phyloP scores from a whole-genome alignment of 1,284 basidiomycete species.

The Sphaerobolus stellatus region DNA sequence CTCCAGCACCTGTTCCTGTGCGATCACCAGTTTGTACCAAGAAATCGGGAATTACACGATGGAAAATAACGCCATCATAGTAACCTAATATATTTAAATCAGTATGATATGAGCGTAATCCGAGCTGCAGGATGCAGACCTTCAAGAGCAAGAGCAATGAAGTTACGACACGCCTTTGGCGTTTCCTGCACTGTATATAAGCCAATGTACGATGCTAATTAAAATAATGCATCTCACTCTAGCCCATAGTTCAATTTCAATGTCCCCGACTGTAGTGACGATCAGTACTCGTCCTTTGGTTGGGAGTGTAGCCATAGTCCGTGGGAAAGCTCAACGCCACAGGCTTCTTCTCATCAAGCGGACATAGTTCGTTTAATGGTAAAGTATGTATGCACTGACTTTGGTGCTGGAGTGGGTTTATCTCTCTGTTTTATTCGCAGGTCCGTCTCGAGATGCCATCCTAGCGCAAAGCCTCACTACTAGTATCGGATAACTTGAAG shows the following conservation, averaged over 20 bases:
- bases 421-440: no score
- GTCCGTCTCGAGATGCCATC: no score
- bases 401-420: no score
- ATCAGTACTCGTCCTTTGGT: constrained; percentile 86
- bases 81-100: constrained; percentile 60
- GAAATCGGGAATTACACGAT: constrained; percentile 86
- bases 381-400: no score
- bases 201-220: constrained; percentile 1
- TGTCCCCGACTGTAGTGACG: constrained; percentile 87
- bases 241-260: constrained; percentile 94
- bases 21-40: constrained; percentile 95
- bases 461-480: no score
- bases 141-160: constrained; percentile 87
- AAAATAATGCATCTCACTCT: constrained; percentile 49
- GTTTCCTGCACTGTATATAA: constrained; percentile 60
- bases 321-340: no score
- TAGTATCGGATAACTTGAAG: no score
- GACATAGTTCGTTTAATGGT: no score
- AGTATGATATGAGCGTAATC: not conserved
- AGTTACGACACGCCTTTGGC: constrained; percentile 92
- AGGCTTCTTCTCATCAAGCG: no score
- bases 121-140: constrained; percentile 46
- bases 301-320: constrained; percentile 63
- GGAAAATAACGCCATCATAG: constrained; percentile 94
- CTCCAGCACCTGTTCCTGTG: constrained; percentile 87